These are phyloP conservation scores for Colletotrichum filicis DNA, from an alignment of 2,329 filamentous ascomycete genomes.

Conservation along the genomic window DNA sequence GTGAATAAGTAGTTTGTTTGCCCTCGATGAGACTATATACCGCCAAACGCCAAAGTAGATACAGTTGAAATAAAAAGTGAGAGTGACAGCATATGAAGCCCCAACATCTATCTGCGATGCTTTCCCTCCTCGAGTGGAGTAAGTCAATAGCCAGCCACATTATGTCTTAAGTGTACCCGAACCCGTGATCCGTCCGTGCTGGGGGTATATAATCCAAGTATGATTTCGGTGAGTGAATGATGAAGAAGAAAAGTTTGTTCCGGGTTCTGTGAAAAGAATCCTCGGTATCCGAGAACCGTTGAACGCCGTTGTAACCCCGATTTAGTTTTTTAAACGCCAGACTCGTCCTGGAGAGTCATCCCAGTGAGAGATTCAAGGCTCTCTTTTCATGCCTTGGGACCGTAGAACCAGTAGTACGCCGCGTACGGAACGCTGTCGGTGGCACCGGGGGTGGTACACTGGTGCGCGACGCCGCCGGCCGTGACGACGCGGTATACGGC, in stretches of 20 bases:
- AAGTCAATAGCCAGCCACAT: not conserved
- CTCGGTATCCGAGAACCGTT: not conserved
- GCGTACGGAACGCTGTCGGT: constrained; percentile 65
- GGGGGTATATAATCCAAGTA: constrained; percentile 26
- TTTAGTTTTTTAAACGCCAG: constrained; percentile 5
- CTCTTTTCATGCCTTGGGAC: constrained; percentile 36
- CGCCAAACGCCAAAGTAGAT: constrained; percentile 8
- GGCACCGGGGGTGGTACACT: constrained; percentile 53
- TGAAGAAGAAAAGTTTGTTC: not conserved
- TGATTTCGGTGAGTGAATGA: constrained; percentile 2
- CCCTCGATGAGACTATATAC: not conserved
- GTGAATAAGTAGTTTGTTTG: not conserved
- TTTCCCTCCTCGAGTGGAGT: not conserved
- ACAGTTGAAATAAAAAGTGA: not conserved
- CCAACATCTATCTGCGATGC: not conserved
- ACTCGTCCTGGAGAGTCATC: not conserved
- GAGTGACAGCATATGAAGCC: not conserved
- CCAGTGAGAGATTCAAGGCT: not conserved
- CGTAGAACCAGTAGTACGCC: constrained; percentile 70
- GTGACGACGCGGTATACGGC: constrained; percentile 67
- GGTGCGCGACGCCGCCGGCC: constrained; percentile 58
- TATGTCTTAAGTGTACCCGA: not conserved
- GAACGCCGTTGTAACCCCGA: not conserved
- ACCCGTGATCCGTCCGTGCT: not conserved
- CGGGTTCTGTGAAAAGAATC: not conserved